Evolutionary conservation across 139 green algal species (phyloP).

Genomic region (Pleodorina starrii): DNA sequence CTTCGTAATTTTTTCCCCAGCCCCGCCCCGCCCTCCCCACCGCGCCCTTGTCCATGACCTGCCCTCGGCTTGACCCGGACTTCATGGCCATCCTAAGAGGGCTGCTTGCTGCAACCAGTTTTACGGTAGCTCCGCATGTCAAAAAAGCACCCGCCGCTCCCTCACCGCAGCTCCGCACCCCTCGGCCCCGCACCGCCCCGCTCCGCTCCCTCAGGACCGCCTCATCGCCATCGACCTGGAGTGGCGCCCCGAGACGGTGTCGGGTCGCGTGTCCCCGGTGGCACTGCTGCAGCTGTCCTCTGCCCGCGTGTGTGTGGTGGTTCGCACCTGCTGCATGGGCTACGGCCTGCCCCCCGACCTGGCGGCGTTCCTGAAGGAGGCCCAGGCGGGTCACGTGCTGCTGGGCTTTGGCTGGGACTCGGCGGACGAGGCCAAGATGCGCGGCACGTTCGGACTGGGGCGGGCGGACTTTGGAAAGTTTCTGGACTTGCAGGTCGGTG

Average conservation of each 20-base stretch:
- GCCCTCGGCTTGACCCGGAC: too few species aligned
- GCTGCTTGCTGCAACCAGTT: too few species aligned
- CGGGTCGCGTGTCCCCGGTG: slow-evolving; percentile 39
- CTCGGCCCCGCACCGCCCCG: too few species aligned
- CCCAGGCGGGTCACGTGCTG: slow-evolving; percentile 28
- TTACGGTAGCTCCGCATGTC: too few species aligned
- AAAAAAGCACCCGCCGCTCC: too few species aligned
- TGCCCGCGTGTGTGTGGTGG: slow-evolving; percentile 55
- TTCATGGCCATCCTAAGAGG: too few species aligned
- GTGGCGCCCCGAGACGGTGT: slow-evolving; percentile 63
- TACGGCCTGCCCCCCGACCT: slow-evolving; percentile 56
- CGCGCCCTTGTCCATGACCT: too few species aligned
- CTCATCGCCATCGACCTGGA: slow-evolving; percentile 75
- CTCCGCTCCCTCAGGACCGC: background rate
- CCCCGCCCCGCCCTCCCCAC: too few species aligned
- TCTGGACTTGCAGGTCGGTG: slow-evolving; percentile 36
- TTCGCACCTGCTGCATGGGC: slow-evolving; percentile 48
- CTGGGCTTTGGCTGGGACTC: slow-evolving; percentile 71
- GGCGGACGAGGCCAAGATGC: slow-evolving; percentile 72
- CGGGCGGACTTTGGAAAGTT: slow-evolving; percentile 50
- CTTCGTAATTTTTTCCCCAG: too few species aligned
- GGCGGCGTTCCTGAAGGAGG: slow-evolving; percentile 57
- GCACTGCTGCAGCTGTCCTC: slow-evolving; percentile 55
- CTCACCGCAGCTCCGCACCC: too few species aligned
- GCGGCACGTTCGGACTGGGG: slow-evolving; percentile 59